Evolutionary conservation across 176 grass and related monocot genomes (phyloP).

Genomic region (Pontederia crassipes): DNA sequence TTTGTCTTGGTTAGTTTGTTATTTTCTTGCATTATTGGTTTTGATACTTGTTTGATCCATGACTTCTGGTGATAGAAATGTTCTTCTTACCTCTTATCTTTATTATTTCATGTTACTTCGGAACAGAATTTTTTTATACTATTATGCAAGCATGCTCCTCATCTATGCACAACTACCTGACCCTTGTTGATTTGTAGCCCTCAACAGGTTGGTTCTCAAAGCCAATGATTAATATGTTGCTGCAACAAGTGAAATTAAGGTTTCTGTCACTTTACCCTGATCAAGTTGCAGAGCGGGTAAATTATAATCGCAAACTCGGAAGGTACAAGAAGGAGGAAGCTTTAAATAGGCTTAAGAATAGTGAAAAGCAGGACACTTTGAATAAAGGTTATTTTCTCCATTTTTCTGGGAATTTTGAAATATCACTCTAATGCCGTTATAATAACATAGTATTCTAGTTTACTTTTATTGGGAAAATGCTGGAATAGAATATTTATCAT

Average conservation of each 20-base stretch:
- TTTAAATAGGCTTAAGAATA: constrained; percentile 37
- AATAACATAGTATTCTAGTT: constrained; percentile 9
- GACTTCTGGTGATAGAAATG: too few species aligned
- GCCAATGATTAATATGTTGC: constrained; percentile 52
- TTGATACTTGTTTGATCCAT: too few species aligned
- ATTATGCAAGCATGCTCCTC: too few species aligned
- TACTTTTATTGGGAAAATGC: background rate
- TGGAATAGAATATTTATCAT: background rate
- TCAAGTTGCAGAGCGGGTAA: constrained; percentile 28
- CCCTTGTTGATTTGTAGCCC: constrained; percentile 36
- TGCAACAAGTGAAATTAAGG: constrained; percentile 58
- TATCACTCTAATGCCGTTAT: background rate
- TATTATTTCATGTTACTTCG: background rate
- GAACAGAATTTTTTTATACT: background rate
- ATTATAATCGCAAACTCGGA: constrained; percentile 37
- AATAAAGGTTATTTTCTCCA: constrained; percentile 30
- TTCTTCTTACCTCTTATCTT: too few species aligned
- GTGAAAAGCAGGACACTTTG: constrained; percentile 30
- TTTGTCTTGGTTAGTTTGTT: too few species aligned
- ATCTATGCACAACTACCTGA: constrained; percentile 1
- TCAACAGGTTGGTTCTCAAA: constrained; percentile 82
- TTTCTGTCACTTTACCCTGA: constrained; percentile 61
- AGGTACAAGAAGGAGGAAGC: constrained; percentile 72
- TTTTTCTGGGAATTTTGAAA: background rate
- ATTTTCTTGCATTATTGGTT: too few species aligned